phyloP scores from a whole-genome alignment of 768 basidiomycete species.

The Leucosporidium scottii region DNA sequence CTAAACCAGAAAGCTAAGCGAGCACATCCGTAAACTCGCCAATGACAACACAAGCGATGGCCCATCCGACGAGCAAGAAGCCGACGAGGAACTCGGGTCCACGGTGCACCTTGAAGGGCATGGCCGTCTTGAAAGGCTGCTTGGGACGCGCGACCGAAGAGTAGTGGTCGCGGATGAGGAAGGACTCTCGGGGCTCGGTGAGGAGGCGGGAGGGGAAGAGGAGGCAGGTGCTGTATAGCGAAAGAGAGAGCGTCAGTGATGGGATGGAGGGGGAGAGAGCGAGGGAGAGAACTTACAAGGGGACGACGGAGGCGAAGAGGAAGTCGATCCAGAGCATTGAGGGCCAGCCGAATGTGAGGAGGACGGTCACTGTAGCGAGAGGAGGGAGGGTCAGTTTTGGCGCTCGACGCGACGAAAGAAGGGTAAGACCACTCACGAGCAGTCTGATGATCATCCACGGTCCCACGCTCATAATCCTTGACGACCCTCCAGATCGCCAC shows the following conservation, averaged over 20 bases:
- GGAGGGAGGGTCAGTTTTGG: neutral
- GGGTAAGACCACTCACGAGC: slow-evolving; percentile 8
- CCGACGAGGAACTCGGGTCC: slow-evolving; percentile 25
- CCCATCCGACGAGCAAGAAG: slow-evolving; percentile 20
- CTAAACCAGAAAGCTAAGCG: slow-evolving; percentile 1
- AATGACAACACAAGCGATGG: slow-evolving; percentile 22
- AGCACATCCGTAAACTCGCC: slow-evolving; percentile 26
- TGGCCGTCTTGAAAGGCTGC: slow-evolving; percentile 29
- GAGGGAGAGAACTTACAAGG: slow-evolving; percentile 16
- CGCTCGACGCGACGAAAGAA: neutral
- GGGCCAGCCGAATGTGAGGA: slow-evolving; percentile 32
- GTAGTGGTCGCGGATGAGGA: slow-evolving; percentile 32
- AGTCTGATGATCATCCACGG: slow-evolving; percentile 26
- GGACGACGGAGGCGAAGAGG: slow-evolving; percentile 27
- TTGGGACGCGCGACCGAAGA: slow-evolving; percentile 31
- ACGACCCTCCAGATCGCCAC: slow-evolving; percentile 26
- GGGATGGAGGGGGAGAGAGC: neutral
- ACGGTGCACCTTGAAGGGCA: slow-evolving; percentile 27
- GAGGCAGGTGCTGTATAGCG: slow-evolving; percentile 22
- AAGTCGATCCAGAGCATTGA: slow-evolving; percentile 30
- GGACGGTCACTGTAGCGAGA: slow-evolving; percentile 16
- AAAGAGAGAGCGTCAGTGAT: neutral
- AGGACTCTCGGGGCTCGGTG: slow-evolving; percentile 26
- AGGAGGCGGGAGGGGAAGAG: slow-evolving; percentile 30
- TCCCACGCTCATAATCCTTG: slow-evolving; percentile 24